These are phyloP conservation scores for Tuber indicum DNA, from an alignment of 495 filamentous ascomycete genomes.

Conservation along the genomic window DNA sequence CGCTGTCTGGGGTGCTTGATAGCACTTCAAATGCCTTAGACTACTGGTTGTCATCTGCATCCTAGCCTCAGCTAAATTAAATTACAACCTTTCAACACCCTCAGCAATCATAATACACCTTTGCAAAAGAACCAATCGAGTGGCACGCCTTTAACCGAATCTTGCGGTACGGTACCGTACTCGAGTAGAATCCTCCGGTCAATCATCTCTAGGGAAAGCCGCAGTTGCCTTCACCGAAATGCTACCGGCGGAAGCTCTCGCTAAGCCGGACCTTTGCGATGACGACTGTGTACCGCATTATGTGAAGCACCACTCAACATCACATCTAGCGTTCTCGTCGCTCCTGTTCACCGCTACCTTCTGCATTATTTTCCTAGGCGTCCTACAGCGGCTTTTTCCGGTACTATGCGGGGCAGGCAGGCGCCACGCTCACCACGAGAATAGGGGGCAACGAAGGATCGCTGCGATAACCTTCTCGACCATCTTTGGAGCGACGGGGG, in stretches of 20 bases:
- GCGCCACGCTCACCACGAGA: constrained; percentile 49
- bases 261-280: constrained; percentile 27
- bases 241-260: background rate
- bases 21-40: too few relatives aligned
- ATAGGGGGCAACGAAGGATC: constrained; percentile 47
- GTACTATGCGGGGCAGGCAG: constrained; percentile 54
- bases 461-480: constrained; percentile 61
- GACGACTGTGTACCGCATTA: constrained; percentile 35
- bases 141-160: background rate
- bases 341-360: constrained; percentile 60
- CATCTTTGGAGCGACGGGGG: constrained; percentile 64
- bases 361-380: constrained; percentile 50
- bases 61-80: background rate
- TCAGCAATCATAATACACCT: background rate
- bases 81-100: background rate
- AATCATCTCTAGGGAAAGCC: background rate
- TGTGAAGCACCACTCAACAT: constrained; percentile 20
- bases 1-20: background rate
- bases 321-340: constrained; percentile 45
- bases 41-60: background rate
- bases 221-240: background rate
- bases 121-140: background rate
- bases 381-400: constrained; percentile 59
- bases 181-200: background rate
- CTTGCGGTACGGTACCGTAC: background rate